These are phyloP conservation scores for Sonneratia caseolaris DNA, from an alignment of 345 rosid species.

Conservation along the genomic window DNA sequence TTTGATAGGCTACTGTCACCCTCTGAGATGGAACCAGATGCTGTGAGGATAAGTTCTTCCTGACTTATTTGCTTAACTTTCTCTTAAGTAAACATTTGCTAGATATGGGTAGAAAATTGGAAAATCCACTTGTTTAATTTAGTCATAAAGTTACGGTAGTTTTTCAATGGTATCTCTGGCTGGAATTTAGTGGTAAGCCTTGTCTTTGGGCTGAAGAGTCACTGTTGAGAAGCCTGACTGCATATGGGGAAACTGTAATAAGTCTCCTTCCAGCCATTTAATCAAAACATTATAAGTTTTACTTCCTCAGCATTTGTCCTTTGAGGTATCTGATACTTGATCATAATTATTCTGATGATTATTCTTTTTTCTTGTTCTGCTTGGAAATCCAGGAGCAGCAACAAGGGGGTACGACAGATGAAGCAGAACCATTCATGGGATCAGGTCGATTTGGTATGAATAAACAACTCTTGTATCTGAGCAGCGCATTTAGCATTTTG, in stretches of 20 bases:
- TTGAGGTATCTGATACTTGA: background rate
- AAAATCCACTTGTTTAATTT: background rate
- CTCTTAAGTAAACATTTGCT: background rate
- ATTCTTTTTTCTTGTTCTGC: background rate
- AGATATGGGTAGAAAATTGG: background rate
- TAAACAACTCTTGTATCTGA: background rate
- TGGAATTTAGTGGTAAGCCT: background rate
- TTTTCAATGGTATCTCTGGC: background rate
- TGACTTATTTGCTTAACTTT: background rate
- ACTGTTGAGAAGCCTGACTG: background rate
- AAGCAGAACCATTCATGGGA: slow-evolving; percentile 82
- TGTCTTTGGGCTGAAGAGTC: background rate
- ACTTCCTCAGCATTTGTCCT: too few relatives aligned
- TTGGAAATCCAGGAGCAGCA: slow-evolving; percentile 26
- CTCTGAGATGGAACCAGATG: slow-evolving; percentile 45
- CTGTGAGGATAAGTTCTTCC: slow-evolving; percentile 20
- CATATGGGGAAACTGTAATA: background rate
- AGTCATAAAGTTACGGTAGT: background rate
- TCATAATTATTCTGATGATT: background rate
- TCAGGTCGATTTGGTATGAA: slow-evolving; percentile 66
- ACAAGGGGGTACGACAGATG: slow-evolving; percentile 42
- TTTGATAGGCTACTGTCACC: slow-evolving; percentile 55
- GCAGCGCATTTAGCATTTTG: background rate
- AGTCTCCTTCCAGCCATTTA: background rate
- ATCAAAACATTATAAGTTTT: background rate